Evolutionary conservation across 2,329 filamentous ascomycete genomes (phyloP).

Genomic region (Pestalotiopsis sp.): DNA sequence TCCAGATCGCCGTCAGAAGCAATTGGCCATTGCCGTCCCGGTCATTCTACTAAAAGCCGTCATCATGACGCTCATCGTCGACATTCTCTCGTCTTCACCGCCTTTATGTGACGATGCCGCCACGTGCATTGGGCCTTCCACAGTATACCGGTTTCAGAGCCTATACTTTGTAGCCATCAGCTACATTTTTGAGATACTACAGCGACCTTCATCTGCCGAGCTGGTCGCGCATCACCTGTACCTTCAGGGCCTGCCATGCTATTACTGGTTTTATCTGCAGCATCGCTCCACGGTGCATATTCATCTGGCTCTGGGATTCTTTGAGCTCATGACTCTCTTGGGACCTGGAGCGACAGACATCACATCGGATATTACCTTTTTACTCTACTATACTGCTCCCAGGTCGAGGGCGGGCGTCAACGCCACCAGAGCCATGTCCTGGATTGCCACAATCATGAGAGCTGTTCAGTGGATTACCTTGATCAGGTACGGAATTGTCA

Average conservation of each 20-base stretch:
- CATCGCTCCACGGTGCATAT: background rate
- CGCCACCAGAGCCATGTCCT: background rate
- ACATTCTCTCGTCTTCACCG: background rate
- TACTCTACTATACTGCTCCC: slow-evolving; percentile 4
- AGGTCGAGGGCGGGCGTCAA: background rate
- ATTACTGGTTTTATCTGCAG: slow-evolving; percentile 6
- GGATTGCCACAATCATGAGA: background rate
- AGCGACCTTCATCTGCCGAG: slow-evolving; percentile 7
- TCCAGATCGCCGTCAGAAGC: slow-evolving; percentile 4
- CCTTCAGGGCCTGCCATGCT: slow-evolving; percentile 2
- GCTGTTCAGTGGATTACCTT: background rate
- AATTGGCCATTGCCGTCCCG: slow-evolving; percentile 6
- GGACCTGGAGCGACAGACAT: slow-evolving; percentile 8
- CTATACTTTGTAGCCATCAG: slow-evolving; percentile 6
- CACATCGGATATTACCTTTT: slow-evolving; percentile 1
- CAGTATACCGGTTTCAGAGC: slow-evolving; percentile 3
- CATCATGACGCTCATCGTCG: slow-evolving; percentile 4
- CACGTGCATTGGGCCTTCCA: background rate
- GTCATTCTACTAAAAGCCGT: slow-evolving; percentile 7
- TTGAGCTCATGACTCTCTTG: slow-evolving; percentile 5
- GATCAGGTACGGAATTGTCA: background rate
- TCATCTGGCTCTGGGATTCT: background rate
- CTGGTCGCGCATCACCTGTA: slow-evolving; percentile 4
- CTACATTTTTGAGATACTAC: slow-evolving; percentile 6
- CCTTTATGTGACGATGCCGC: background rate